Evolutionary conservation across 495 filamentous ascomycete genomes (phyloP).

Genomic region (Neurospora sp.): DNA sequence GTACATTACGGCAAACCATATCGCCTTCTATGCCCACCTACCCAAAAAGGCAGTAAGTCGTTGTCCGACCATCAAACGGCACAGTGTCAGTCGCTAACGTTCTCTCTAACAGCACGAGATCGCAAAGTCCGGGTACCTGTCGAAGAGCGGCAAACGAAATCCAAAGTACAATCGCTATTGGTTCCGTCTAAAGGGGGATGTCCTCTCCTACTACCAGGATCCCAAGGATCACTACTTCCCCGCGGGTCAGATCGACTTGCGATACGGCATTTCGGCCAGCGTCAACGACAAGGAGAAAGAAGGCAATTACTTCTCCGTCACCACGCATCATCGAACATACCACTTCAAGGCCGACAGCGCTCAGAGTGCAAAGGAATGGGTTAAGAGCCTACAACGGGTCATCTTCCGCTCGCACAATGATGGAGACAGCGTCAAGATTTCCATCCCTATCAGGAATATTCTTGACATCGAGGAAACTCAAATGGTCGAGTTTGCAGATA

Average conservation of each 20-base stretch:
- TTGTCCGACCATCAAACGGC: neutral
- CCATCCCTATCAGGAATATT: conserved; percentile 75
- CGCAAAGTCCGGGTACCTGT: conserved; percentile 79
- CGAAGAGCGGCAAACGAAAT: conserved; percentile 83
- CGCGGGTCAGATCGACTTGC: conserved; percentile 80
- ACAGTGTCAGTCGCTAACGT: conserved; percentile 17
- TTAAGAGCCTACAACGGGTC: conserved; percentile 84
- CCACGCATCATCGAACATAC: conserved; percentile 74
- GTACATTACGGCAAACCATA: conserved; percentile 89
- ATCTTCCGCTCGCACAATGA: conserved; percentile 96
- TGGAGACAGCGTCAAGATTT: conserved; percentile 94
- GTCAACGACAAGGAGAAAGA: conserved; percentile 69
- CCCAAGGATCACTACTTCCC: conserved; percentile 86
- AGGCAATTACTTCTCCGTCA: conserved; percentile 63
- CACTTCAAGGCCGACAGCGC: conserved; percentile 85
- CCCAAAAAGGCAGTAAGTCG: conserved; percentile 71
- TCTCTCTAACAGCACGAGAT: conserved; percentile 49
- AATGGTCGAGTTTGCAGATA: conserved; percentile 87
- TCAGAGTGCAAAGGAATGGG: conserved; percentile 92
- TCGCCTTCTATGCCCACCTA: conserved; percentile 95
- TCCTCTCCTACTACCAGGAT: conserved; percentile 84
- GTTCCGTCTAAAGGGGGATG: conserved; percentile 93
- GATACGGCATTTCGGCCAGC: conserved; percentile 81
- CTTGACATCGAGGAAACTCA: conserved; percentile 89
- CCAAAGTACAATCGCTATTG: conserved; percentile 89